Conservation (phyloP, 129 eudicot species). For the Lonicera japonica region DNA sequence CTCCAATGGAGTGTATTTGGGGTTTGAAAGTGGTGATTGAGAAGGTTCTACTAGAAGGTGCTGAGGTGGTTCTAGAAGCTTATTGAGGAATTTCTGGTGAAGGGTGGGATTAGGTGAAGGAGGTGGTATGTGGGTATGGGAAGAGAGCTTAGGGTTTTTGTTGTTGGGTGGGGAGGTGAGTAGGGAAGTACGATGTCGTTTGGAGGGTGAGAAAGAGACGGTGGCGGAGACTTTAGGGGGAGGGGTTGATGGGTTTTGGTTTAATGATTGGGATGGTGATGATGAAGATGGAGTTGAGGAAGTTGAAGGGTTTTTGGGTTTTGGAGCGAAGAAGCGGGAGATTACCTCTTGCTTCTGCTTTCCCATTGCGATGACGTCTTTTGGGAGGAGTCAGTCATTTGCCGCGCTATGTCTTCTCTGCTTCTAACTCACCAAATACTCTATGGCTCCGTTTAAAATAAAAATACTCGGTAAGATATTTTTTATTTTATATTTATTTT, state of each 20-base stretch:
- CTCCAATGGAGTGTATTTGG: constrained; percentile 84
- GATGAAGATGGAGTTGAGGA: constrained; percentile 21
- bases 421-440: no score
- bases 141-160: constrained; percentile 34
- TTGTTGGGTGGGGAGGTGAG: constrained; percentile 41
- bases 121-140: constrained; percentile 27
- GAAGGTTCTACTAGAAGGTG: constrained; percentile 33
- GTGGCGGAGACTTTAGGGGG: constrained; percentile 73
- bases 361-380: constrained; percentile 43
- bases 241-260: constrained; percentile 27
- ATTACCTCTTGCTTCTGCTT: constrained; percentile 82
- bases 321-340: constrained; percentile 93
- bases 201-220: constrained; percentile 66
- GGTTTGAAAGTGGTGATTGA: not conserved
- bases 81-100: constrained; percentile 60
- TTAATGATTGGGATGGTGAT: constrained; percentile 14
- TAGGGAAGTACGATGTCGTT: constrained; percentile 59
- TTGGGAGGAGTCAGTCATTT: no score
- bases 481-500: no score
- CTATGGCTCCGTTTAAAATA: no score
- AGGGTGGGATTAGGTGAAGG: constrained; percentile 50
- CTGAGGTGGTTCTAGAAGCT: constrained; percentile 66
- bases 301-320: constrained; percentile 40
- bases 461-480: no score
- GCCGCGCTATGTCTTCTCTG: no score